Evolutionary conservation across 177 flowering plant genomes (phyloP).

Genomic region (Vitis hybrid): DNA sequence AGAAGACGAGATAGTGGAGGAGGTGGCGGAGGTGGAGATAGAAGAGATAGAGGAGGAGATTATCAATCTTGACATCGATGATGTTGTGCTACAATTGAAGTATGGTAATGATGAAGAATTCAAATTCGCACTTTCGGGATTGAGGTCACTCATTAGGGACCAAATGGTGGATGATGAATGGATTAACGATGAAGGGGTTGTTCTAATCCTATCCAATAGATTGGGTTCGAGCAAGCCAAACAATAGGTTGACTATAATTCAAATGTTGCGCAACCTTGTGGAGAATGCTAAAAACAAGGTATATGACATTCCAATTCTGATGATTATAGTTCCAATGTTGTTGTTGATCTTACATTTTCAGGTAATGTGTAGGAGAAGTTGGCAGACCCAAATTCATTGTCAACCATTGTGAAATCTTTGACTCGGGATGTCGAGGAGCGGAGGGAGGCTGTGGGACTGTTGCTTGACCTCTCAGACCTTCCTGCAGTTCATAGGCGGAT

Average conservation of each 20-base stretch:
- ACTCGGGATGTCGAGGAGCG: slow-evolving; percentile 61
- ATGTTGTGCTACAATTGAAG: slow-evolving; percentile 54
- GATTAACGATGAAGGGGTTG: slow-evolving; percentile 48
- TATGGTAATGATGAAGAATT: slow-evolving; percentile 57
- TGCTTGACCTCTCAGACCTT: slow-evolving; percentile 52
- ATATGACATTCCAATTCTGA: slow-evolving; percentile 5
- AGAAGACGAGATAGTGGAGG: slow-evolving; percentile 13
- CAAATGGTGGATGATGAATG: slow-evolving; percentile 15
- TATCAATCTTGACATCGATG: slow-evolving; percentile 27
- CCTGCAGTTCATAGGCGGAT: slow-evolving; percentile 47
- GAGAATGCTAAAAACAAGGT: slow-evolving; percentile 55
- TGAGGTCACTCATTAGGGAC: slow-evolving; percentile 12
- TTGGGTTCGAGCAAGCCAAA: slow-evolving; percentile 46
- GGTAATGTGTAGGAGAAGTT: slow-evolving; percentile 69
- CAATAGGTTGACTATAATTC: slow-evolving; percentile 43
- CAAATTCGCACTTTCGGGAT: slow-evolving; percentile 36
- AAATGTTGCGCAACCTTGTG: slow-evolving; percentile 48
- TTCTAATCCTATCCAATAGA: slow-evolving; percentile 50
- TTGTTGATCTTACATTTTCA: slow-evolving; percentile 12
- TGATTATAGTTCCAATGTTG: not conserved
- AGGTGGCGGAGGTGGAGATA: slow-evolving; percentile 18
- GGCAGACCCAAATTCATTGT: slow-evolving; percentile 50
- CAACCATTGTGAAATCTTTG: slow-evolving; percentile 67
- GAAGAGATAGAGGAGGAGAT: slow-evolving; percentile 20
- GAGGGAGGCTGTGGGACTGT: slow-evolving; percentile 80